These are phyloP conservation scores for Pistacia vera DNA, from an alignment of 345 rosid genomes.

Conservation along the genomic window DNA sequence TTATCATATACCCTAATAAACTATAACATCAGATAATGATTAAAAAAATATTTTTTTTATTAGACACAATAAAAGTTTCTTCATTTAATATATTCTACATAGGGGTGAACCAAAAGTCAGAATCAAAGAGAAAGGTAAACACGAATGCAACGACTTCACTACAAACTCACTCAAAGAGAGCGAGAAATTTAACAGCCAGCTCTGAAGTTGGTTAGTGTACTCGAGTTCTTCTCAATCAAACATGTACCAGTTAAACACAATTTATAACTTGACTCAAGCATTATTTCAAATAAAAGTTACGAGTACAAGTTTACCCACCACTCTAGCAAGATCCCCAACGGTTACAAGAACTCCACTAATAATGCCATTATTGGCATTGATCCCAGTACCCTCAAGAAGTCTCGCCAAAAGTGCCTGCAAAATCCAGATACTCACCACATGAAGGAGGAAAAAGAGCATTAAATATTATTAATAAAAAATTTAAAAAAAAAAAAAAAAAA, in stretches of 20 bases:
- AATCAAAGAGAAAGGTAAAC: no score
- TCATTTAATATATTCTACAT: no score
- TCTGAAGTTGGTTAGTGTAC: no score
- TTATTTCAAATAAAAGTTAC: not conserved
- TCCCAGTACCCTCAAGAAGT: slow-evolving; percentile 81
- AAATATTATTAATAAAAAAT: not conserved
- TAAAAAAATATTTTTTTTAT: not conserved
- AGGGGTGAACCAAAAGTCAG: no score
- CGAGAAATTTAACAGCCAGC: no score
- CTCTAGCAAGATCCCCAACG: slow-evolving; percentile 99
- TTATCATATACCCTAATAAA: not conserved
- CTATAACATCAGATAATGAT: not conserved
- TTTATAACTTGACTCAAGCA: not conserved
- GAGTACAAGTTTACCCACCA: slow-evolving; percentile 58
- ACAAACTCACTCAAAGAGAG: no score
- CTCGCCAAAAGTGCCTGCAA: slow-evolving; percentile 95
- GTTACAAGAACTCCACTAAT: slow-evolving; percentile 95
- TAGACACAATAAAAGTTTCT: no score
- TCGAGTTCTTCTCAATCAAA: not conserved
- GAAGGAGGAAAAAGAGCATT: not conserved
- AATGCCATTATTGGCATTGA: slow-evolving; percentile 84
- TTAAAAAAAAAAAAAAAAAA: no score
- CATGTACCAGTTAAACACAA: not conserved
- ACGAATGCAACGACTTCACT: no score
- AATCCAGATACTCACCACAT: slow-evolving; percentile 23